Evolutionary conservation across 1,284 basidiomycete species (phyloP).

Genomic region (Kalmanozyma brasiliensis): DNA sequence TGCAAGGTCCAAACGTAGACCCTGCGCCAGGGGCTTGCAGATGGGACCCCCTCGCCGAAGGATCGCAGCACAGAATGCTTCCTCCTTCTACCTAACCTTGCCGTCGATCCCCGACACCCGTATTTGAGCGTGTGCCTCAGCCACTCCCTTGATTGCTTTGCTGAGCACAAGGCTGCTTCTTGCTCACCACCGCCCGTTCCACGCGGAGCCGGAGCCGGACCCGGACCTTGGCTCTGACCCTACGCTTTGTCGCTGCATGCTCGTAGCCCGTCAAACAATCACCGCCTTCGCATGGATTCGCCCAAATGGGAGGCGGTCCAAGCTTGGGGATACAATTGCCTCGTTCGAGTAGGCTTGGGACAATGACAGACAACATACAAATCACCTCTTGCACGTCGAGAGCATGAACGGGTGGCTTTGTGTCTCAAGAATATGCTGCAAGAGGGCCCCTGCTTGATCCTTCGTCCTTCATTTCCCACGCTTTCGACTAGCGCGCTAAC

Average conservation of each 20-base stretch:
- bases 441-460: conserved; percentile 13
- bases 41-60: no score
- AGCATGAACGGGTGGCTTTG: no score
- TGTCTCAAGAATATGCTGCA: conserved; percentile 27
- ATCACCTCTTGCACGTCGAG: conserved; percentile 13
- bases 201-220: no score
- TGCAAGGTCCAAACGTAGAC: no score
- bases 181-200: no score
- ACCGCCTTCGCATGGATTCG: neutral
- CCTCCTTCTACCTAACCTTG: neutral
- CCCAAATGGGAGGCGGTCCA: conserved; percentile 4
- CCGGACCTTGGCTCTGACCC: no score
- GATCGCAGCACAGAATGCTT: neutral
- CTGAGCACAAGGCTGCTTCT: no score
- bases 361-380: neutral
- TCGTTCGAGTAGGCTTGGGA: neutral
- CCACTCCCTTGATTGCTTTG: no score
- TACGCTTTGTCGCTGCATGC: neutral
- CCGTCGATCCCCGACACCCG: neutral
- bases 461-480: conserved; percentile 12
- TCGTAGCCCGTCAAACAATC: conserved; percentile 17
- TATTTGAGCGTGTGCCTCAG: no score
- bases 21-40: no score
- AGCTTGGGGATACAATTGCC: neutral
- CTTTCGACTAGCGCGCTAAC: conserved; percentile 13